Evolutionary conservation across 306 rosid species (phyloP).

Genomic region (Luffa aegyptiaca): DNA sequence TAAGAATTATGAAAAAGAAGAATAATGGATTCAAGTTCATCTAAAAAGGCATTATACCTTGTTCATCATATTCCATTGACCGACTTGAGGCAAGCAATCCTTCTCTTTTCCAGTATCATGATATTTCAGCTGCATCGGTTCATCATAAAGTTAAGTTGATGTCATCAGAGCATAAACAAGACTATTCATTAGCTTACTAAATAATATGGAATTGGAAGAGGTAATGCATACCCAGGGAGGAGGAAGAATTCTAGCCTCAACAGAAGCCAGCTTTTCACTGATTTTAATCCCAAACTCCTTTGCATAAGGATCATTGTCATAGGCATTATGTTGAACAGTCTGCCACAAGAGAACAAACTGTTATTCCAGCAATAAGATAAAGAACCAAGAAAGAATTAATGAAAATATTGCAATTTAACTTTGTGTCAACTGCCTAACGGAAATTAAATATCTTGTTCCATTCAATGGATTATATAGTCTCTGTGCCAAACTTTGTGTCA

Average conservation of each 20-base stretch:
- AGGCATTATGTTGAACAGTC: conserved; percentile 83
- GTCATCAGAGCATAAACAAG: neutral
- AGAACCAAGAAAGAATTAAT: neutral
- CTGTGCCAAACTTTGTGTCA: neutral
- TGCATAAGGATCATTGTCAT: conserved; percentile 89
- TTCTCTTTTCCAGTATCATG: conserved; percentile 93
- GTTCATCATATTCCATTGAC: conserved; percentile 99
- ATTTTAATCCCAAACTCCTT: conserved; percentile 85
- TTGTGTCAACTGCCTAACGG: neutral
- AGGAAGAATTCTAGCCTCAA: conserved; percentile 94
- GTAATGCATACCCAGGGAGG: conserved; percentile 82
- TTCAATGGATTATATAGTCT: neutral
- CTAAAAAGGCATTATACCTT: conserved; percentile 39
- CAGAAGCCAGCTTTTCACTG: conserved; percentile 83
- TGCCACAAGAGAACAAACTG: conserved; percentile 18
- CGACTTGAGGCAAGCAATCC: conserved; percentile 95
- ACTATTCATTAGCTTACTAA: neutral
- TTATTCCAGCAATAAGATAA: neutral
- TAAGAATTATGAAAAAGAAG: neutral
- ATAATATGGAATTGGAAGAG: conserved; percentile 11
- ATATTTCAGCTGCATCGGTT: conserved; percentile 64
- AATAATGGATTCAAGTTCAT: neutral
- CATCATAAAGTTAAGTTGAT: conserved; percentile 11
- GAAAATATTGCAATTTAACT: neutral
- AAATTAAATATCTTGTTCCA: neutral